Evolutionary conservation across 805 yeast genomes (phyloP).

Genomic region (Maudiozyma serrabonitensis): DNA sequence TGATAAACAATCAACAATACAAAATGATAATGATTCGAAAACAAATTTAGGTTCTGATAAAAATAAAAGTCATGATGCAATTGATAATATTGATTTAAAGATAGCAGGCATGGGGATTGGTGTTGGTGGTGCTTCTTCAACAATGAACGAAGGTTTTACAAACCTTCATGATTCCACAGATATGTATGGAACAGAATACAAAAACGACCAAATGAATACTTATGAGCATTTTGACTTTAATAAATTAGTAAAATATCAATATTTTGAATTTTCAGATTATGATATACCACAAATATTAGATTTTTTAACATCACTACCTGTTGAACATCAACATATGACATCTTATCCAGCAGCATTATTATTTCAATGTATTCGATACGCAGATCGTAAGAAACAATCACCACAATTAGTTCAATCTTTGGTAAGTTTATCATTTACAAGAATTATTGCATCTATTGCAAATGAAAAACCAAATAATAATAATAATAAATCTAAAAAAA

Average conservation of each 20-base stretch:
- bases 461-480: slow-evolving; percentile 1
- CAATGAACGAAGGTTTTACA: slow-evolving; percentile 6
- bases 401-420: slow-evolving; percentile 49
- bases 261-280: slow-evolving; percentile 50
- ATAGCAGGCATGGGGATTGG: slow-evolving; percentile 29
- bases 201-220: neutral
- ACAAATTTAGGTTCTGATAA: neutral
- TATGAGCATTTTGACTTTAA: slow-evolving; percentile 42
- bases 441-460: slow-evolving; percentile 47
- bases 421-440: slow-evolving; percentile 49
- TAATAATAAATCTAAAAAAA: neutral
- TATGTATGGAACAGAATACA: slow-evolving; percentile 2
- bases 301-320: slow-evolving; percentile 50
- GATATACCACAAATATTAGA: slow-evolving; percentile 65
- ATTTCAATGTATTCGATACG: slow-evolving; percentile 61
- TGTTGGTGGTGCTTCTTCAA: slow-evolving; percentile 3
- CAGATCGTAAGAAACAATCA: slow-evolving; percentile 44
- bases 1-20: neutral
- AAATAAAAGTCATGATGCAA: slow-evolving; percentile 1
- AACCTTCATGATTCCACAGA: slow-evolving; percentile 5
- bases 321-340: slow-evolving; percentile 37
- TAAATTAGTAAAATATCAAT: slow-evolving; percentile 47
- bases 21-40: neutral
- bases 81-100: slow-evolving; percentile 31
- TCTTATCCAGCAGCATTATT: slow-evolving; percentile 58